Evolutionary conservation across 1,139 yeast genomes (phyloP).

Genomic region (Sugiyamaella novakii): DNA sequence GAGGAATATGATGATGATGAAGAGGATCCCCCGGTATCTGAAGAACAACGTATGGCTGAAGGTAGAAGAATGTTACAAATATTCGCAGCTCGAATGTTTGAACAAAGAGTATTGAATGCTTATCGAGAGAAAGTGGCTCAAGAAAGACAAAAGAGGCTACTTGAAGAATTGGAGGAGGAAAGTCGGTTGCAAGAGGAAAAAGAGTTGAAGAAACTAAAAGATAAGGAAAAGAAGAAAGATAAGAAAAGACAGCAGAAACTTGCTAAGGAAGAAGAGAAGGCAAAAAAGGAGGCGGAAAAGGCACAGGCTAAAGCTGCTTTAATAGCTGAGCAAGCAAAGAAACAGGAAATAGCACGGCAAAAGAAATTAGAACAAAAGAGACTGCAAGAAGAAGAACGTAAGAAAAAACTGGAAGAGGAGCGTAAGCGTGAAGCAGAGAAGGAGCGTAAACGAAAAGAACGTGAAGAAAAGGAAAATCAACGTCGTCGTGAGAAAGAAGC

Average conservation of each 20-base stretch:
- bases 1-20: slow-evolving; percentile 37
- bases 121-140: slow-evolving; percentile 74
- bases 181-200: slow-evolving; percentile 67
- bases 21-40: slow-evolving; percentile 49
- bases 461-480: slow-evolving; percentile 44
- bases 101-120: slow-evolving; percentile 68
- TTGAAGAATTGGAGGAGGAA: slow-evolving; percentile 81
- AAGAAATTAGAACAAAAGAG: slow-evolving; percentile 53
- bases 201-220: slow-evolving; percentile 69
- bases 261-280: slow-evolving; percentile 76
- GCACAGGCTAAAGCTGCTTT: slow-evolving; percentile 52
- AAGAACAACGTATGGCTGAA: slow-evolving; percentile 71
- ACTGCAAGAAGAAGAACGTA: slow-evolving; percentile 50
- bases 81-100: slow-evolving; percentile 73
- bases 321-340: slow-evolving; percentile 49
- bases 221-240: slow-evolving; percentile 76
- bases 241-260: slow-evolving; percentile 69
- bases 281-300: slow-evolving; percentile 60
- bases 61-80: slow-evolving; percentile 75
- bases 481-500: slow-evolving; percentile 42
- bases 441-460: slow-evolving; percentile 50
- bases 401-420: slow-evolving; percentile 42
- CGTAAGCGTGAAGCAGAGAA: slow-evolving; percentile 43
- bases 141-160: slow-evolving; percentile 68
- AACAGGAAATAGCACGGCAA: slow-evolving; percentile 58